Base-by-base conservation (phyloP, 208 protist genomes). In the Trypanosoma conorhini region DNA sequence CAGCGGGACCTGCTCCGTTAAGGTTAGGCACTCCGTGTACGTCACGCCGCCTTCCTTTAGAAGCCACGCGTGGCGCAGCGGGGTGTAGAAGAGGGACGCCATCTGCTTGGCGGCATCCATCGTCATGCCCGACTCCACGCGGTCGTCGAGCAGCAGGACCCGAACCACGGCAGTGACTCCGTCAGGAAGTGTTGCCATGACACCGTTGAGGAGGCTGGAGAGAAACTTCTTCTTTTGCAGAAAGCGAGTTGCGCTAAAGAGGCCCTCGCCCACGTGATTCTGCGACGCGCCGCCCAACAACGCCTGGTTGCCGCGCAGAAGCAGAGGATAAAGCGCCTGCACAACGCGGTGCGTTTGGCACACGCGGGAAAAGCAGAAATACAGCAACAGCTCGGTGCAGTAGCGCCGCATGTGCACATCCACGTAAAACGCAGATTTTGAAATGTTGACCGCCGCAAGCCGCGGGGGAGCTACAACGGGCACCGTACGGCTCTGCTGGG, bases 321-420 rank as follows among this genome's bases (percentile, higher is more conserved):
- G 80, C 35, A 95, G 73, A 0, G 91, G 87, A 68, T 94, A 94
- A 28, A 96, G 80, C 0, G 88, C 81, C 12, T 74, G 62, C 1
- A 93, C 66, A 3, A 94, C 70, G 26, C 62, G 57, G 17, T 72
- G 50, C 40, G 76, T 42, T 0, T 79, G 81, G 12, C 89, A 61
- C 2, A 56, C n/a, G 13, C 61, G 51, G 8, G 61, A 76, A 74
- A 80, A 91, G 72, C 84, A 89, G 5, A 92, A 70, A 70, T 81
- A 85, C 40, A 94, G 62, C 50, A 96, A 77, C 35, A 85, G 46
- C 13, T 72, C 56, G 15, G 66, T 66, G 55, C 86, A 91, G 57
- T 81, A 87, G 0, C 52, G 46, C 9, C 88, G 81, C 58, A 88
- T 71, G 13, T 61, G 42, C 7, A 55, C 12, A 60, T 82, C 89